phyloP scores from a whole-genome alignment of 495 filamentous ascomycete genomes.

The Usnea hakonensis region DNA sequence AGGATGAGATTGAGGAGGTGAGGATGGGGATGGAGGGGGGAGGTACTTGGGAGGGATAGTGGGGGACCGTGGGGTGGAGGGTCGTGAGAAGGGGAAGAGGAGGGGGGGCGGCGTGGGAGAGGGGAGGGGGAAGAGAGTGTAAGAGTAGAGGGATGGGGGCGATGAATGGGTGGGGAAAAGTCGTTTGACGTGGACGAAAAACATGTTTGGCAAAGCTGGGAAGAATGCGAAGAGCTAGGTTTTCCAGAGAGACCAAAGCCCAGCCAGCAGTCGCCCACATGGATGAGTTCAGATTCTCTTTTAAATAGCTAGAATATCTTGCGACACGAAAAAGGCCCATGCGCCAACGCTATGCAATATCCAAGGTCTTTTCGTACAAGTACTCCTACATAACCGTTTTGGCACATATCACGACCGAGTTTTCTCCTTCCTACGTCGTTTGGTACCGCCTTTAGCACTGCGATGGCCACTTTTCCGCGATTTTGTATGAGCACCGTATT shows the following conservation, averaged over 20 bases:
- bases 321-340: neutral
- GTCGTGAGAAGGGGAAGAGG: neutral
- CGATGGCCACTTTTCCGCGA: slow-evolving; percentile 10
- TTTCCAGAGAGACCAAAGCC: no score
- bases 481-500: slow-evolving; percentile 13
- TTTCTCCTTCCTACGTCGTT: slow-evolving; percentile 2
- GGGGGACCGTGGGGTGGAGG: neutral
- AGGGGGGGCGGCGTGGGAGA: neutral
- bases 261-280: no score
- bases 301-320: neutral
- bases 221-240: no score
- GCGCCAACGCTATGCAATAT: slow-evolving; percentile 2
- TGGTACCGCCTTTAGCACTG: neutral
- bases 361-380: neutral
- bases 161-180: neutral
- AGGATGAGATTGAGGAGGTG: slow-evolving; percentile 1
- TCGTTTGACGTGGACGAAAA: no score
- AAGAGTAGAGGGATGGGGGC: no score
- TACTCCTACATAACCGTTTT: neutral
- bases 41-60: neutral
- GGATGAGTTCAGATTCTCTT: neutral
- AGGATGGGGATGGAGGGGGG: neutral
- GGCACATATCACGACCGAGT: neutral
- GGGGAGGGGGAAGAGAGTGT: neutral
- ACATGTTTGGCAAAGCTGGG: no score